Percentiles rank a stretch among this genome's conserved stretches.
These are phyloP conservation scores for Colletotrichum cordylinicola DNA, from an alignment of 2,329 filamentous ascomycete species.

Conservation along the genomic window DNA sequence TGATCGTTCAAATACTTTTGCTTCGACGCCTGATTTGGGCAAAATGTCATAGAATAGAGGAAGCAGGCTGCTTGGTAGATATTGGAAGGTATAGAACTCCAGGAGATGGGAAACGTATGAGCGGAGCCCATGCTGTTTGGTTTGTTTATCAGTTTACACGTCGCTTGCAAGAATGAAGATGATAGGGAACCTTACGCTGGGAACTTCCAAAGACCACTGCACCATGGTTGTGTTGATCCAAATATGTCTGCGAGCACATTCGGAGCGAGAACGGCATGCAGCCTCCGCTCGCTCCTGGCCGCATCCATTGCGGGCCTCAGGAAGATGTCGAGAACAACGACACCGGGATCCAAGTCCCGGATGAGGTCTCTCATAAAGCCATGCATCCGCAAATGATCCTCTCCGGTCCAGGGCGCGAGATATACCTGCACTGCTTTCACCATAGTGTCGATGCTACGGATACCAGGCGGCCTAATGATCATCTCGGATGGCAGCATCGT, in stretches of 20 bases:
- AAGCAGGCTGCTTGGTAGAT: conserved; percentile 30
- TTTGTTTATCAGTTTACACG: background rate
- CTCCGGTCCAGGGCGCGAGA: conserved; percentile 32
- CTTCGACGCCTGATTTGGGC: background rate
- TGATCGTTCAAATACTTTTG: background rate
- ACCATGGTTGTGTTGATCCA: conserved; percentile 41
- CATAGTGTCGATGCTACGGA: conserved; percentile 19
- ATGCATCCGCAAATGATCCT: conserved; percentile 35
- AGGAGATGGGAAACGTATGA: conserved; percentile 50
- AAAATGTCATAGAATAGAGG: conserved; percentile 15
- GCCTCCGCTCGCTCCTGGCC: conserved; percentile 26
- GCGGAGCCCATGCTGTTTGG: conserved; percentile 43
- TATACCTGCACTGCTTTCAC: conserved; percentile 24
- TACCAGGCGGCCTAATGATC: conserved; percentile 25
- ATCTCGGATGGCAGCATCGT: conserved; percentile 18
- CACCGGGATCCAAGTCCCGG: conserved; percentile 33
- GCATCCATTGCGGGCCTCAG: conserved; percentile 32
- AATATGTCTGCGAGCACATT: conserved; percentile 48
- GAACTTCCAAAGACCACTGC: conserved; percentile 42
- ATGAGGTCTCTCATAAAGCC: conserved; percentile 29
- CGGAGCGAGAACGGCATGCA: conserved; percentile 45
- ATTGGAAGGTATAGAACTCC: conserved; percentile 44
- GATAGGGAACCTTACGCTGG: conserved; percentile 37
- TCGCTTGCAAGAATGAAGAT: background rate
- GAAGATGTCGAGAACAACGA: conserved; percentile 36